Evolutionary conservation across 768 basidiomycete species (phyloP), one percentile per base, ranked within the genome.

Genomic region (Thelephora aurantiotincta): DNA sequence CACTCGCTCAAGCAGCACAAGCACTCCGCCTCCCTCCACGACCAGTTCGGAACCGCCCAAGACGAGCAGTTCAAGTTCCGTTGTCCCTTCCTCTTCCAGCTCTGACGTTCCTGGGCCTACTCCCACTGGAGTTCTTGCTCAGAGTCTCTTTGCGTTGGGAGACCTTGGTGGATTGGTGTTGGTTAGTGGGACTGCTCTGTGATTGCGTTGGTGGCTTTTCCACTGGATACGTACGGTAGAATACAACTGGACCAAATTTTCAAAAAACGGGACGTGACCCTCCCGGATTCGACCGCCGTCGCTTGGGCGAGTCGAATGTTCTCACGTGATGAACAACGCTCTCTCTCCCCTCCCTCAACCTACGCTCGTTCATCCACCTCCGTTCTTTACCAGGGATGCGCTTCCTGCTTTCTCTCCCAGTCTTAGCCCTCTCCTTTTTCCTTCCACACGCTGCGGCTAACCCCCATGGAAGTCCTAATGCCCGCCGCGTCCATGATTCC

Each of bases 401-500:
- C 35, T 51, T 52, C 56, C 43, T n/a, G 46, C 56, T 33, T 41
- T 55, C 44, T 49, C 58, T 44, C 44, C 45, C 33, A 52, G 42
- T 44, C 60, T 19, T 41, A 58, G 30, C 54, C 60, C 48, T 54
- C 58, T 23, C 49, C 58, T 35, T 43, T 52, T 13, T 51, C 57
- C 14, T 60, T 57, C 13, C 58, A 48, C 52, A 48, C 35, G 50
- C 57, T n/a, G 37, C 43, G 6, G 60, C 42, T 11, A 50, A 48
- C 44, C 41, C 43, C 22, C 52, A 51, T 42, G 52, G 46, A 18
- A 46, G 47, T 26, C 45, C 44, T 11, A 22, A 45, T 16, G 49
- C 48, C 2, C 52, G 48, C 43, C 58, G 56, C 18, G 60, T 56
- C 48, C 64, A 65, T 50, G 50, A 58, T 44, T 54, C 46, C 6